Evolutionary conservation across 371 early-diverging fungal species (phyloP).

Genomic region (Circinella minor): DNA sequence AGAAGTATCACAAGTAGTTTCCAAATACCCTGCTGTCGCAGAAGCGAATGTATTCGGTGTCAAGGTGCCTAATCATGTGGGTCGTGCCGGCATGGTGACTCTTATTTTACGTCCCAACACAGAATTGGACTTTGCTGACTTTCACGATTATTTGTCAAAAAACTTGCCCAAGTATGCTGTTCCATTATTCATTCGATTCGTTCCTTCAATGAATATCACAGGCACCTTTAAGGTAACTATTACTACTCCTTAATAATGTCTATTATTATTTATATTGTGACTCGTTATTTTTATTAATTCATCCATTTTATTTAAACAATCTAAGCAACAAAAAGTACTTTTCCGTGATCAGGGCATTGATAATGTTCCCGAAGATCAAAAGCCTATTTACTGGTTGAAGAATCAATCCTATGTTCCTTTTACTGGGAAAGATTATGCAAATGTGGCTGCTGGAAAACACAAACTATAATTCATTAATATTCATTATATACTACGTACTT

Average conservation of each 20-base stretch:
- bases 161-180: conserved; percentile 65
- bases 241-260: no score
- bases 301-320: no score
- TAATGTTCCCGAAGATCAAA: conserved; percentile 35
- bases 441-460: neutral
- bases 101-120: conserved; percentile 38
- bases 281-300: no score
- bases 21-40: conserved; percentile 55
- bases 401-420: conserved; percentile 33
- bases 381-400: conserved; percentile 53
- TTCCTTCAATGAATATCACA: conserved; percentile 51
- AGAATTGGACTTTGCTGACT: conserved; percentile 42
- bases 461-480: no score
- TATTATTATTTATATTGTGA: no score
- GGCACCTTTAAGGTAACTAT: no score
- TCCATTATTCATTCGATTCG: conserved; percentile 61
- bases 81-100: conserved; percentile 79
- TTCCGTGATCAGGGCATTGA: conserved; percentile 51
- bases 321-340: conserved; percentile 61
- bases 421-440: conserved; percentile 1
- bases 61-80: conserved; percentile 56
- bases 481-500: no score
- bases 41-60: conserved; percentile 72
- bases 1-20: conserved; percentile 65
- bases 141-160: conserved; percentile 36